A percentile compares a stretch with the other conserved stretches of the same genome.
These are phyloP conservation scores for Ceratocystis huliohia DNA, from an alignment of 2,329 filamentous ascomycete species.

Conservation along the genomic window DNA sequence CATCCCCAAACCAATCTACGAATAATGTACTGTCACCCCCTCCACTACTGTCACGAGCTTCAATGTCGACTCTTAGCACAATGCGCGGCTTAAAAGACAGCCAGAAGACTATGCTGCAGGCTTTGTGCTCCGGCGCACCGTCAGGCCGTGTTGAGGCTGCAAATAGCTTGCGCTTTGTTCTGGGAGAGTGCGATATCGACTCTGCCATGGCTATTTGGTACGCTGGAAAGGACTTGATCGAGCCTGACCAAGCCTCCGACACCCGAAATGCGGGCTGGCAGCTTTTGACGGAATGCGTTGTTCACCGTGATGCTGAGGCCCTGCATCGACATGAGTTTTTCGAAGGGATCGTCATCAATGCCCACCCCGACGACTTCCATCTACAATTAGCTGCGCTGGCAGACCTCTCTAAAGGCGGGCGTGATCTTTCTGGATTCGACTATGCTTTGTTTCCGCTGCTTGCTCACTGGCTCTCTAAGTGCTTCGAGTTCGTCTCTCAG, in stretches of 20 bases:
- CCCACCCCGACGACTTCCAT: conserved; percentile 50
- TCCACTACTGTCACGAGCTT: conserved; percentile 21
- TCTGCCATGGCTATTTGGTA: conserved; percentile 53
- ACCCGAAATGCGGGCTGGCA: conserved; percentile 51
- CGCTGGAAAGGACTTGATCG: conserved; percentile 52
- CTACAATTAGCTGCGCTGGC: conserved; percentile 51
- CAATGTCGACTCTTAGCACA: conserved; percentile 25
- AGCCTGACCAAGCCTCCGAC: conserved; percentile 39
- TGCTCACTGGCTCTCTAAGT: conserved; percentile 45
- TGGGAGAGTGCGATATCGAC: conserved; percentile 47
- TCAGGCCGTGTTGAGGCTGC: conserved; percentile 46
- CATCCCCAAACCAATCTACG: background rate
- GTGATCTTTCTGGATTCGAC: conserved; percentile 52
- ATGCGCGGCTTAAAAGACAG: conserved; percentile 37
- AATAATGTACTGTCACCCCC: conserved; percentile 14
- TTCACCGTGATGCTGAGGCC: conserved; percentile 49
- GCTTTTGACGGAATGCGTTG: conserved; percentile 52
- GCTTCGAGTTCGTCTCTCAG: conserved; percentile 40
- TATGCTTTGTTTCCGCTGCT: conserved; percentile 53
- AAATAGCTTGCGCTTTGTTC: conserved; percentile 41
- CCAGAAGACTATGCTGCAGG: conserved; percentile 42
- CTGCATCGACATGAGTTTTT: conserved; percentile 56
- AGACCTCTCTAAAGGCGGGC: conserved; percentile 48
- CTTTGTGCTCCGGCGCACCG: conserved; percentile 40
- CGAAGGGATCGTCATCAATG: conserved; percentile 43